Evolutionary conservation across 768 basidiomycete genomes (phyloP), one percentile per base, ranked within the genome.

Genomic region (Coprinopsis sp.): DNA sequence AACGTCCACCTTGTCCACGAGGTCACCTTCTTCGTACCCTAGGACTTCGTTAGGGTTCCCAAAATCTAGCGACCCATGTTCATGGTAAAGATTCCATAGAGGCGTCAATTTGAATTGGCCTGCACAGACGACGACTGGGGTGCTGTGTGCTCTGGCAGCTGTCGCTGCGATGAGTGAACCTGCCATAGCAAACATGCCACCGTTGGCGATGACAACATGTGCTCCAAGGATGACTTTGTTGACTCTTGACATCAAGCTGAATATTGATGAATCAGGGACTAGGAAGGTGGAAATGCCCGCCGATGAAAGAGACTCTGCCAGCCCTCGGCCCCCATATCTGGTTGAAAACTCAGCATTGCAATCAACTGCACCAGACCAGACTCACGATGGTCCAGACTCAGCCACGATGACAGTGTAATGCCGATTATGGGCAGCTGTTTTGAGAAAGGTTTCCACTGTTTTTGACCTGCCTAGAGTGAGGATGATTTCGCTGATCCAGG

Each of bases 81-180:
- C 85, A 53, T 89, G 86, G 63, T 91, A 89, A 46, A 90, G 64
- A 64, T 91, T 89, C 87, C 91, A 93, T 22, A 85, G 65, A 7
- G 93, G 94, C 6, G 92, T 94, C 54, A 98, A 71, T 62, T 99
- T 99, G 71, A 93, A 99, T 65, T 96, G 93, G 2, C 95, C 96
- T 2, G 91, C 87, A 58, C 90, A 91, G 11, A 96, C 88, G 29
- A 95, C 88, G 34, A 97, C 87, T 0, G 92, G 92, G 16, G 91
- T 93, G 57, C 86, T 82, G 67, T 96, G 92, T 23, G 84, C 87
- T 47, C 81, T 81, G 28, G 94, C 94, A 38, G 93, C 92, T 19
- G 86, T 81, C 3, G 89, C 91, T 1, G 84, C 89, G 33, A 93
- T 72, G 14, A 92, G 75, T 1, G 91, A 87, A 16, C 94, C 94